Evolutionary conservation across 1,284 basidiomycete species (phyloP).

Genomic region (Malassezia japonica): DNA sequence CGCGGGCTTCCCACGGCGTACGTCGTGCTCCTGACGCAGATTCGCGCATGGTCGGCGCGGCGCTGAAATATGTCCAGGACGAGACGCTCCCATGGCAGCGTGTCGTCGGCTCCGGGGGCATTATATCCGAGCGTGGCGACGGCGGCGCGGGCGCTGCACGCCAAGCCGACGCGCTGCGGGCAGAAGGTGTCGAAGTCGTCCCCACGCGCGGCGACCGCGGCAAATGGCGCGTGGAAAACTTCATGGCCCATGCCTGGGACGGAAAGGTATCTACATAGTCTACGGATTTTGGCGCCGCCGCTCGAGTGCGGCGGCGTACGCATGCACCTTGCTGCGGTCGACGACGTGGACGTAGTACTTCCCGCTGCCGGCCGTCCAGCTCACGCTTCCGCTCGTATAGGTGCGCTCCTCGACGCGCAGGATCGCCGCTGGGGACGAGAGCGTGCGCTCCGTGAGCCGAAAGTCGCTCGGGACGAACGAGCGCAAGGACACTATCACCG

Average conservation of each 20-base stretch:
- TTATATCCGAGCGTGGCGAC: conserved; percentile 43
- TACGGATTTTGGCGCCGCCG: neutral
- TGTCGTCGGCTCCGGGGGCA: conserved; percentile 34
- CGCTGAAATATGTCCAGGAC: conserved; percentile 35
- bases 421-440: conserved; percentile 39
- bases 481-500: conserved; percentile 53
- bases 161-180: conserved; percentile 29
- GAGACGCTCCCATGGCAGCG: conserved; percentile 37
- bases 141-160: conserved; percentile 32
- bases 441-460: conserved; percentile 50
- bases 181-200: conserved; percentile 32
- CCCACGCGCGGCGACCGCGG: conserved; percentile 6
- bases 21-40: conserved; percentile 14
- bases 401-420: conserved; percentile 31
- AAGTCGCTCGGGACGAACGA: conserved; percentile 54
- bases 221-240: conserved; percentile 6
- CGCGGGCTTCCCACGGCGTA: conserved; percentile 29
- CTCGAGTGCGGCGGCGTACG: conserved; percentile 1
- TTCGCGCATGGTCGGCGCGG: conserved; percentile 38
- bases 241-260: conserved; percentile 5
- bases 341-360: conserved; percentile 43
- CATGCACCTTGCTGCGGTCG: conserved; percentile 20
- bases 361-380: conserved; percentile 43
- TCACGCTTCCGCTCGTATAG: conserved; percentile 35
- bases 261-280: too few species aligned